These are phyloP conservation scores for Yamadazyma aaseri DNA, from an alignment of 1,139 yeast genomes.

Conservation along the genomic window DNA sequence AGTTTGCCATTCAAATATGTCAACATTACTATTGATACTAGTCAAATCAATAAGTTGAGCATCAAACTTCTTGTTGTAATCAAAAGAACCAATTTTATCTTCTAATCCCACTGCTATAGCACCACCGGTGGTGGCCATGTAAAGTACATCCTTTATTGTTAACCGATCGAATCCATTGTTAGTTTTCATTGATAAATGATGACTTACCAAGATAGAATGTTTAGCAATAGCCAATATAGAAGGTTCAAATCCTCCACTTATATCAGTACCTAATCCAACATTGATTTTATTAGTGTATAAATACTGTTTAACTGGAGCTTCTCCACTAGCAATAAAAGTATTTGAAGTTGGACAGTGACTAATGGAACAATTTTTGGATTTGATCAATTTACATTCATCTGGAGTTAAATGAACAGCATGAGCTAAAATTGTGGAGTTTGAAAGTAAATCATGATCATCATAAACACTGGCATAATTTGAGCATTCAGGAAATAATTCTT, in stretches of 20 bases:
- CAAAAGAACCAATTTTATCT: constrained; percentile 65
- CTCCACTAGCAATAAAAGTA: constrained; percentile 86
- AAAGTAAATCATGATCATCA: constrained; percentile 58
- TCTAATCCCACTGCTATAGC: constrained; percentile 71
- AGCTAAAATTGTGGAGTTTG: constrained; percentile 72
- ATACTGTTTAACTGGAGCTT: constrained; percentile 73
- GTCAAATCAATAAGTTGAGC: constrained; percentile 72
- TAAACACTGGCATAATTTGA: constrained; percentile 76
- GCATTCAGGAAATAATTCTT: constrained; percentile 67
- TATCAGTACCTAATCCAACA: constrained; percentile 87
- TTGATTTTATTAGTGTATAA: constrained; percentile 65
- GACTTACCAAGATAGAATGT: constrained; percentile 79
- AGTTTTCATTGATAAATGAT: constrained; percentile 71
- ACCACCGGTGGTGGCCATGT: constrained; percentile 87
- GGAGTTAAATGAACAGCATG: constrained; percentile 80
- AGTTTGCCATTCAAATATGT: constrained; percentile 71
- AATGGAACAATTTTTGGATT: constrained; percentile 60
- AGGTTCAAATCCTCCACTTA: constrained; percentile 88
- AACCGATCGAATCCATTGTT: constrained; percentile 39
- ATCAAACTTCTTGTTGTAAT: constrained; percentile 77
- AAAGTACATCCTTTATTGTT: constrained; percentile 68
- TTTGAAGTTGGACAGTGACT: constrained; percentile 95
- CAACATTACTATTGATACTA: constrained; percentile 55
- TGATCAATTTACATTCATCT: constrained; percentile 60
- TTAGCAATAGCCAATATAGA: constrained; percentile 74